Evolutionary conservation across 805 yeast species (phyloP), one percentile per base, ranked within the genome.

Genomic region (Brettanomyces bruxellensis): DNA sequence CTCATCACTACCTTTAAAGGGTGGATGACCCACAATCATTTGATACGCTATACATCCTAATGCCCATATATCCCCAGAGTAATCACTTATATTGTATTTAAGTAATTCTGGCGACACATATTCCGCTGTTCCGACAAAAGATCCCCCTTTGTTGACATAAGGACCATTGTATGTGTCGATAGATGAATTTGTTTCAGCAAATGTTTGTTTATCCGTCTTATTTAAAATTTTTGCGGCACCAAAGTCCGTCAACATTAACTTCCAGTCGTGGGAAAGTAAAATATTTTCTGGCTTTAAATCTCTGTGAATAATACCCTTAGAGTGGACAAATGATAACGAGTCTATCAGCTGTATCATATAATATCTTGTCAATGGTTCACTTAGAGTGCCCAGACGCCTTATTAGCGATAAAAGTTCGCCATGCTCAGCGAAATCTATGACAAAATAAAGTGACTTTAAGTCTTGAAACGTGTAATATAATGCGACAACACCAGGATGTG

Each of bases 111-210:
- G 99, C 0, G 95, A 83, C 3, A 93, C 96, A 59, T 90, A 90
- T 60, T 90, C 97, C 0, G 98, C 98, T 1, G 99, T 91, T 0
- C 99, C 99, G 3, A 91, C 98, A 69, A 91, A 93, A 0, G 97
- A 89, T 5, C 86, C 85, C 8, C 23, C 23, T 18, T 18, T n/a
- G 7, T n/a, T 35, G 7, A n/a, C 23, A 35, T 35, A n/a, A 35
- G 14, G 23, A 35, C 23, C 38, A 24, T 79, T 67, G 24, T 61
- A 48, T 25, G 61, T 55, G 37, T 57, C 71, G 6, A 11, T 22
- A 64, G 74, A 30, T 34, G 18, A 14, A 23, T 28, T 32, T 4
- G 37, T 40, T 5, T 6, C 14, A 32, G 43, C 23, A 25, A 23
- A 23, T 14, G 38, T 18, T 9, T 34, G 28, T 28, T 28, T 23